Evolutionary conservation across 345 rosid species (phyloP), one percentile per base, ranked within the genome.

Genomic region (Rhizophora mangle): DNA sequence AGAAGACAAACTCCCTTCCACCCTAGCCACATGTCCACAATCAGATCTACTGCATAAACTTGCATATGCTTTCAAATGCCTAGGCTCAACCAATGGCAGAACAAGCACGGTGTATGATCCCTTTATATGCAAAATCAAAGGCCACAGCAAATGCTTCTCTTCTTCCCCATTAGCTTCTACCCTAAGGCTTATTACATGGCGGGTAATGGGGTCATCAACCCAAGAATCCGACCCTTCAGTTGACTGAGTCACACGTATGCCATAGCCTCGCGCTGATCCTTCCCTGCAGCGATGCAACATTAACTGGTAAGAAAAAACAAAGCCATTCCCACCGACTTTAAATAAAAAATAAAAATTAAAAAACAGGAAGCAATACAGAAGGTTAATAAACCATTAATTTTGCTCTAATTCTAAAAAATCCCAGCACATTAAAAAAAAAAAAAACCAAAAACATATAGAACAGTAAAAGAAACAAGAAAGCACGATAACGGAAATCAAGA

Each of bases 171-270:
- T 84, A 24, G 71, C 64, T 54, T 54, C 72, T 52, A 89, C 75
- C 60, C 68, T 63, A 62, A 94, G 84, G 69, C 97, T 81, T 74
- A 94, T 82, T 24, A 94, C 61, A 71, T 94, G 96, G 19, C 89
- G 95, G 9, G 87, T 83, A 70, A 92, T 88, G 16, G 97, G 96
- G 72, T 94, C 98, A 79, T 94, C 98, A 56, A 94, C 86, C 98
- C 97, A 91, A 1, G 98, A 87, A 79, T 94, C 98, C 3, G 91
- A 91, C 37, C 97, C 96, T 79, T 79, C 67, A 3, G 73, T 77
- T 13, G 96, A 94, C 71, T 89, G 93, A 36, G 80, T 56, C 34
- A 89, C 83, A 2, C 96, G 88, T 22, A 94, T 65, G 39, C 97
- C 97, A 71, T 80, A 88, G 31, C 97, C 96, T 55, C 85, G 83